Evolutionary conservation across 139 green algal genomes (phyloP).

Genomic region (Chlamydomonas sphaeroides): DNA sequence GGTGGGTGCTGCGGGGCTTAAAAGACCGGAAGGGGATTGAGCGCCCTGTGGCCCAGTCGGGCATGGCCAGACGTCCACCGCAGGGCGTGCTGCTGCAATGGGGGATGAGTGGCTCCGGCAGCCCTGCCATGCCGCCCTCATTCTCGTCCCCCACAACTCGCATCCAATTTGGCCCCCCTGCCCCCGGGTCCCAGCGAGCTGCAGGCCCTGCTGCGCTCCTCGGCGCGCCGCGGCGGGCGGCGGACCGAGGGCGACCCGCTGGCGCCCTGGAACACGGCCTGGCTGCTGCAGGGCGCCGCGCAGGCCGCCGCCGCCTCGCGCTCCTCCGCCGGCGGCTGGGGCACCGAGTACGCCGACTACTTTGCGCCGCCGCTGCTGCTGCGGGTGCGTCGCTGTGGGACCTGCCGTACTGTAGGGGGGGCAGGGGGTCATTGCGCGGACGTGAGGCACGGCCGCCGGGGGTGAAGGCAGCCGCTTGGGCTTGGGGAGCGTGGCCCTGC

Average conservation of each 20-base stretch:
- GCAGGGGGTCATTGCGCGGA: too few relatives aligned
- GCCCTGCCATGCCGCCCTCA: too few relatives aligned
- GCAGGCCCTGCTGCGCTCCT: neutral
- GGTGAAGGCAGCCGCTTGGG: too few relatives aligned
- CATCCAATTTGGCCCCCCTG: neutral
- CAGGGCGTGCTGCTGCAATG: neutral
- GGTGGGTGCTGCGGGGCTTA: neutral
- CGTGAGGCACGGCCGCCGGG: too few relatives aligned
- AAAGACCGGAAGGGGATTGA: neutral
- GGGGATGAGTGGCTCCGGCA: too few relatives aligned
- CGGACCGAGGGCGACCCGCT: neutral
- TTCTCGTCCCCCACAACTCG: neutral
- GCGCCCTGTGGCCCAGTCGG: neutral
- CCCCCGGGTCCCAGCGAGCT: constrained; percentile 6
- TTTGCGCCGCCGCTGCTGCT: constrained; percentile 17
- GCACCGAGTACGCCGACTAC: constrained; percentile 28
- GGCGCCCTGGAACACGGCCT: constrained; percentile 37
- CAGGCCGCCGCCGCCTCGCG: neutral
- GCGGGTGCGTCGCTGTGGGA: too few relatives aligned
- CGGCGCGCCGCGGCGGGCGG: neutral
- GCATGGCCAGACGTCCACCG: neutral
- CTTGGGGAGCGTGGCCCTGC: too few relatives aligned
- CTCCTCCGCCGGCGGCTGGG: constrained; percentile 18
- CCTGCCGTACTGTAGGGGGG: too few relatives aligned
- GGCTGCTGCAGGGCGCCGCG: constrained; percentile 2